Evolutionary conservation across 371 early-diverging fungal species (phyloP), one percentile per base, ranked within the genome.

Genomic region (Batrachochytrium dendrobatidis): DNA sequence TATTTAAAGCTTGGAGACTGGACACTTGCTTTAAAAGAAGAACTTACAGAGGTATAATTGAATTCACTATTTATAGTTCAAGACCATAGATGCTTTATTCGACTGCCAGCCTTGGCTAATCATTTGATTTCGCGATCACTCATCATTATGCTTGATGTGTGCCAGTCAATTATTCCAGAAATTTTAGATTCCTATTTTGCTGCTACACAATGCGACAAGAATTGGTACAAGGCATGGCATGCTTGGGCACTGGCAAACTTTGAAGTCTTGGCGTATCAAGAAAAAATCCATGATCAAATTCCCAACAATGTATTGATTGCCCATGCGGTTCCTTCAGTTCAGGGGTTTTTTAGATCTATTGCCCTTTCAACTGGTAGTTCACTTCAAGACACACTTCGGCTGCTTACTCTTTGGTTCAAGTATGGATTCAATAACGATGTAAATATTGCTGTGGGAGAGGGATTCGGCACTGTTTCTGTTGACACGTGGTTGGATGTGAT

Each of bases 211-310:
- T 85, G 89, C 73, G 95, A 96, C 75, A 83, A 82, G 75, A 82
- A 90, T 48, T 96, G 92, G 91, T 96, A 98, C 80, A 95, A 94
- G 71, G 94, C 95, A 29, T 97, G 98, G 97, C 98, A 98, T 65
- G 84, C 91, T n/a, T 94, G 93, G 90, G 98, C 97, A 4, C 72
- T 96, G 25, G 86, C 90, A 8, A 95, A 98, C 69, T 94, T 92
- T 66, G 93, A 94, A 56, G 92, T 89, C 53, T 81, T 94, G 35
- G 81, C 85, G 34, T 78, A 82, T 55, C 83, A 85, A 56, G 91
- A 94, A 53, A 73, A 80, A 28, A 61, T 77, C 22, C 76, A 82
- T 53, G 77, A 75, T 68, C 53, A 34, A 20, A 63, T 82, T 24
- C 80, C 82, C 3, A 64, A 78, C 6, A 79, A 82, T 25, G 70